These are phyloP conservation scores for Arachis stenosperma DNA, from an alignment of 306 rosid species.

Conservation along the genomic window DNA sequence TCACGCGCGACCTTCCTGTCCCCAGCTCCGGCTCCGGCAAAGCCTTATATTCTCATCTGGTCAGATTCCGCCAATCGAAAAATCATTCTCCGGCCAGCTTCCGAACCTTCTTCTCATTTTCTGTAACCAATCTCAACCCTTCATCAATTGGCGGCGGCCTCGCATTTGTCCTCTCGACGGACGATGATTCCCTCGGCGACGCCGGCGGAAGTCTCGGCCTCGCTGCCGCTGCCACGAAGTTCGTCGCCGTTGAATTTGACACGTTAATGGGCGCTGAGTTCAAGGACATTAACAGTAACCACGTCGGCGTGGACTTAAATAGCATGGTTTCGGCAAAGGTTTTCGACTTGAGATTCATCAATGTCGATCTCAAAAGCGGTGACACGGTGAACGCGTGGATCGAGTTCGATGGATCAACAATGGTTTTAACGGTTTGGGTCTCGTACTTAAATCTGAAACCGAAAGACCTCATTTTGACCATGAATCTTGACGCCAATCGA, in stretches of 20 bases:
- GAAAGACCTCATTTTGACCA: slow-evolving; percentile 64
- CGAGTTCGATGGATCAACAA: slow-evolving; percentile 67
- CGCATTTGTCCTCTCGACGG: slow-evolving; percentile 32
- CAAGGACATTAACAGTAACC: slow-evolving; percentile 88
- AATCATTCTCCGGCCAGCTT: no score
- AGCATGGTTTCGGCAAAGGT: slow-evolving; percentile 67
- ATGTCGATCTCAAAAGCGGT: slow-evolving; percentile 85
- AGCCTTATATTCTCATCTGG: no score
- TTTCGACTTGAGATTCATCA: slow-evolving; percentile 59
- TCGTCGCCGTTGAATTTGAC: slow-evolving; percentile 87
- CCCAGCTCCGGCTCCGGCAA: no score
- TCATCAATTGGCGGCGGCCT: no score
- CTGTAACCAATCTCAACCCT: no score
- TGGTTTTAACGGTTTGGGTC: slow-evolving; percentile 66
- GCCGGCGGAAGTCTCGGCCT: slow-evolving; percentile 89
- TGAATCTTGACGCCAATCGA: slow-evolving; percentile 66
- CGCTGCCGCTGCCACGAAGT: slow-evolving; percentile 34
- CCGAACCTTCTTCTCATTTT: no score
- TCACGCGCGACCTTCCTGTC: no score
- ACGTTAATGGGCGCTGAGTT: slow-evolving; percentile 90
- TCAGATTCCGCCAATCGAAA: no score
- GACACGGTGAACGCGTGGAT: slow-evolving; percentile 82
- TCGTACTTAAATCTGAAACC: slow-evolving; percentile 93
- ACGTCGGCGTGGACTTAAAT: slow-evolving; percentile 89
- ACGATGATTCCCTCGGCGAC: slow-evolving; percentile 58